Base-by-base conservation (phyloP, 805 yeast genomes). In the Candida loeiensis region DNA sequence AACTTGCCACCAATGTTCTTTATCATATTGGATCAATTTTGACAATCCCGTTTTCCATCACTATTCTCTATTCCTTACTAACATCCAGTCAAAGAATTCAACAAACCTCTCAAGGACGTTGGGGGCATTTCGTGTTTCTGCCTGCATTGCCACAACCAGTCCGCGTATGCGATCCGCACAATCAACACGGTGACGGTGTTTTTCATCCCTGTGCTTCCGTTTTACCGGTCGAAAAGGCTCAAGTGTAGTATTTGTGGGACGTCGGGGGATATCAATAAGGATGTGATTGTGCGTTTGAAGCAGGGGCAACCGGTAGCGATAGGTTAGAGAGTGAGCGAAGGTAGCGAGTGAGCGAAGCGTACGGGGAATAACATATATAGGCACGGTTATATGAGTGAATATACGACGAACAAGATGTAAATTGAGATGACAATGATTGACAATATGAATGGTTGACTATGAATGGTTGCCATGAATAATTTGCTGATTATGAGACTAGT, bases 121-220 rank as follows among this genome's bases (percentile, higher is more conserved):
- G 67, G 67, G 11, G 39, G 55, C 37, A 44, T 63, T n/a, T 37
- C 53, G 6, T 62, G 68, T 41, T 71, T 69, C 44, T 79, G 85
- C 50, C 78, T 80, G 14, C 69, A 75, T 44, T 79, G 85, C 47
- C 81, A 77, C 49, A 79, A 79, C 52, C 64, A 66, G 41, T 63
- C 76, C 19, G 84, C 77, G 3, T 56, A 61, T 38, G 77, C 82
- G 0, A 62, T 76, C 7, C 71, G 77, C 45, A 63, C 78, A 34
- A 71, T 69, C 46, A 76, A 77, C 49, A 74, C 77, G 52, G 65
- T 79, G 26, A 66, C 80, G 0, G 37, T 77, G 7, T 77, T 76
- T 64, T 77, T 74, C 48, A 59, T 77, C 20, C 83, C 83, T 1
- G 50, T 77, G 11, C 47, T 77, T 3, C 83, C 83, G 3, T 55